Base-by-base conservation (phyloP, 176 grass and related monocot genomes). In the Puya raimondii region DNA sequence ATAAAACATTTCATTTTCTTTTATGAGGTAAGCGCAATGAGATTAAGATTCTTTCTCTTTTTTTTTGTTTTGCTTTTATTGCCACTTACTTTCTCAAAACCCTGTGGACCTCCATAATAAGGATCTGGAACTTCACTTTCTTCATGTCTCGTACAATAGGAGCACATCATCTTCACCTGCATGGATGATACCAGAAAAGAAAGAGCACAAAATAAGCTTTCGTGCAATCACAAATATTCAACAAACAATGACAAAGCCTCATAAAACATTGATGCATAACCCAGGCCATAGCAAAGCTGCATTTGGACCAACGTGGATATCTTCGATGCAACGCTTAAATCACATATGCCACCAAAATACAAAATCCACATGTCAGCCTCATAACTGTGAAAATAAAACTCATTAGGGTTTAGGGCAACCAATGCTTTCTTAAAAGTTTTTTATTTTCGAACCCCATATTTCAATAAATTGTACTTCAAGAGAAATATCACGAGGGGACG, bases 41-140 rank as follows among this genome's bases (percentile, higher is more conserved):
- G 17, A 27, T 4, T 15, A 52, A 23, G 2, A 33, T 5, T 33
- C 29, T 33, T 5, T 33, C 4, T 33, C 4, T 5, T 4, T 4
- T 5, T 33, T 33, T 33, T 33, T 33, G 4, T 33, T 0, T 59
- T 77, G 42, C 2, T 58, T 48, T 64, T 27, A 49, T 21, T 68
- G 58, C 52, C 2, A 64, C 61, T 78, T 48, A 89, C 93, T 79
- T 97, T 92, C 76, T 92, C 89, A 77, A 97, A 97, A 80, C 93
- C 93, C 76, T 97, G 76, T 73, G 86, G 52, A 0, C 93, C 93
- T 66, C 93, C 93, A 68, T 97, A 92, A 72, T 97, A 97, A 64
- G 93, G 93, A 85, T 97, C 93, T 80, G 93, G 89, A 33, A 97
- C 93, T 92, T 97, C 93, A 57, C 65, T 80, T 80, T 97, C 93